A percentile compares a stretch with the other conserved stretches of the same genome.
phyloP scores from a whole-genome alignment of 495 filamentous ascomycete genomes.

The Immersiella caudata region DNA sequence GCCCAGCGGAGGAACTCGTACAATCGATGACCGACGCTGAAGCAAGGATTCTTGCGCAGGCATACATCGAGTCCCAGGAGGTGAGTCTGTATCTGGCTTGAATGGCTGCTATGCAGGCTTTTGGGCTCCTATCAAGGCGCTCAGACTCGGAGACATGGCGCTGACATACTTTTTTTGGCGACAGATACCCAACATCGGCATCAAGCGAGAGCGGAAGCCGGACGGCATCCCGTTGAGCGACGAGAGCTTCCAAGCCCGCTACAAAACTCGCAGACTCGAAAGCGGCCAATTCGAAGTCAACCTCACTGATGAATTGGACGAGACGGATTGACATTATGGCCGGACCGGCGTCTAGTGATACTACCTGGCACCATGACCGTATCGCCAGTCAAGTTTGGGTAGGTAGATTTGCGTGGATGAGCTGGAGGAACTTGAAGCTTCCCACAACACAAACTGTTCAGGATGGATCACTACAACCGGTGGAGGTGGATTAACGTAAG shows the following conservation, averaged over 20 bases:
- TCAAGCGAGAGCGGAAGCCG: neutral
- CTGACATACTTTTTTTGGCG: neutral
- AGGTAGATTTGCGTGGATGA: too few relatives aligned
- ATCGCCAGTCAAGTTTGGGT: too few relatives aligned
- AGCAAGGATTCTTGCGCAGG: neutral
- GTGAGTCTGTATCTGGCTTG: neutral
- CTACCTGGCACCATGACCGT: too few relatives aligned
- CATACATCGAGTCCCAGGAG: neutral
- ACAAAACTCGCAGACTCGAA: constrained; percentile 16
- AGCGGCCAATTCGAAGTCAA: constrained; percentile 10
- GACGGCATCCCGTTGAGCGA: neutral
- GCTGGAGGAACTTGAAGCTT: too few relatives aligned
- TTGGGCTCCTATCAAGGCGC: too few relatives aligned
- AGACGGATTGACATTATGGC: too few relatives aligned
- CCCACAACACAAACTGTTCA: too few relatives aligned
- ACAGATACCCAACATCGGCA: neutral
- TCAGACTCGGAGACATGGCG: neutral
- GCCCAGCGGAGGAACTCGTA: neutral
- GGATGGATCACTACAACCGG: too few relatives aligned
- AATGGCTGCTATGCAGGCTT: too few relatives aligned
- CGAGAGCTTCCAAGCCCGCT: neutral
- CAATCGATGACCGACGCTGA: neutral
- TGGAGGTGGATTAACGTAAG: too few relatives aligned
- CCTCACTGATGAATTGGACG: constrained; percentile 16
- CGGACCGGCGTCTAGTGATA: too few relatives aligned